phyloP scores from a whole-genome alignment of 768 basidiomycete genomes.

The Rossbeevera mucosa region DNA sequence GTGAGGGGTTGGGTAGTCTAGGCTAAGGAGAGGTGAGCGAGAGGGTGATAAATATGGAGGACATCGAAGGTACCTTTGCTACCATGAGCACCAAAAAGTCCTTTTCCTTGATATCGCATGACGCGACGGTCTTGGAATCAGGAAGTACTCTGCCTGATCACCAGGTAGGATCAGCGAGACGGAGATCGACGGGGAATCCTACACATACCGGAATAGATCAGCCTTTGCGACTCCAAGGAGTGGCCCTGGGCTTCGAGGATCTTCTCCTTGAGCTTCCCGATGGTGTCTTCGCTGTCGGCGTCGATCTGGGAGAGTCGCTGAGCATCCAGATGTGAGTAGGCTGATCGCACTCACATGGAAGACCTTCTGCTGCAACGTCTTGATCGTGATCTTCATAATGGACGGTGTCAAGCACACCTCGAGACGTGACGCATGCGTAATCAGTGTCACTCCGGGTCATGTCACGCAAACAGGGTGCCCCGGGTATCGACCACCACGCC shows the following conservation, averaged over 20 bases:
- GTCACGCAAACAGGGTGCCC: conserved; percentile 14
- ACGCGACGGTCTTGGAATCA: conserved; percentile 84
- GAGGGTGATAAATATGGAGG: background rate
- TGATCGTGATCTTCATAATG: conserved; percentile 89
- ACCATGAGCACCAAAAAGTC: conserved; percentile 99
- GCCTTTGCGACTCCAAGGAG: conserved; percentile 72
- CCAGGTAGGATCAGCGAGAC: conserved; percentile 1
- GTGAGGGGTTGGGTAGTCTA: conserved; percentile 40
- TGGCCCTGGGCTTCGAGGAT: conserved; percentile 75
- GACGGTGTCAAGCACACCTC: conserved; percentile 12
- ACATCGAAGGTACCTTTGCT: conserved; percentile 62
- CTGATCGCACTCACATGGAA: conserved; percentile 55
- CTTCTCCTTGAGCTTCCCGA: conserved; percentile 78
- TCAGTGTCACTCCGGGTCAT: conserved; percentile 18
- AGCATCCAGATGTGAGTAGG: background rate
- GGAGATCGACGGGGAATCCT: conserved; percentile 7
- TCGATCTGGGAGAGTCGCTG: conserved; percentile 51
- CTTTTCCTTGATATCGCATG: conserved; percentile 94
- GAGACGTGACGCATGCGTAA: conserved; percentile 22
- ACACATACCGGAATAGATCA: conserved; percentile 84
- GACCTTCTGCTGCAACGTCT: conserved; percentile 91
- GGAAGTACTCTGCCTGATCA: conserved; percentile 80
- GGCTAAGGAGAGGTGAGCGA: conserved; percentile 38
- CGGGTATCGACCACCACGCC: conserved; percentile 22
- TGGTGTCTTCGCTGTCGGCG: conserved; percentile 68